Base-by-base conservation (phyloP, 345 rosid species). In the Crucihimalaya himalaica region DNA sequence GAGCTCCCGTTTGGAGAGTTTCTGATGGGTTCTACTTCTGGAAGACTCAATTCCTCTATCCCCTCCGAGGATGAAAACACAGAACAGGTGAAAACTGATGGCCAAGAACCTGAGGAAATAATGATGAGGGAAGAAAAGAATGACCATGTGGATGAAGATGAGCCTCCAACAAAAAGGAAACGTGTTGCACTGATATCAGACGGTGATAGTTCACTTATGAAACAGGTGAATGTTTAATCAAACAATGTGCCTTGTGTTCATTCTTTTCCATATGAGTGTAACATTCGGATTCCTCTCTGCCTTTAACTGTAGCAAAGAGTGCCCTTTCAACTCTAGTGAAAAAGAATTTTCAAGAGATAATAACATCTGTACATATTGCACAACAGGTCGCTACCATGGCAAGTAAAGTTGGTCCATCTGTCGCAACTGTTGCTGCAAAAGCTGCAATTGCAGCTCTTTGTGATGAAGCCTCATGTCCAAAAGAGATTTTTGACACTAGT, bases 1-100 rank as follows among this genome's bases (percentile, higher is more conserved):
- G 99, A 92, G 82, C 81, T 92, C 52, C 99, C 99, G 2, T 87
- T 95, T 69, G 96, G 98, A 61, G 91, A 89, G 70, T 73, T 87
- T 77, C 73, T 85, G 60, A 76, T 82, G 72, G 78, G 84, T 52
- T 83, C 92, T 62, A 23, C 80, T 20, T 39, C 72, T 61, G 84
- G 78, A 75, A 83, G 80, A 66, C 84, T 58, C 66, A 66, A 18
- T 56, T 61, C 77, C 21, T 58, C 78, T 40, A 55, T 64, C 66
- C 57, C 66, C 20, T 13, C 71, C 45, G 81, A 83, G 62, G 72
- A 39, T 12, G 54, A 11, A 15, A 82, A 79, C 74, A 19, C 71
- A 20, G 81, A 70, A 13, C 70, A 29, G 35, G 70, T 58, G 11
- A 74, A 81, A 67, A 45, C 56, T 18, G 89, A 82, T 70, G 72